Percentiles rank a stretch among this genome's conserved stretches.
phyloP scores from a whole-genome alignment of 306 rosid species.

The Cucurbita ficifolia region DNA sequence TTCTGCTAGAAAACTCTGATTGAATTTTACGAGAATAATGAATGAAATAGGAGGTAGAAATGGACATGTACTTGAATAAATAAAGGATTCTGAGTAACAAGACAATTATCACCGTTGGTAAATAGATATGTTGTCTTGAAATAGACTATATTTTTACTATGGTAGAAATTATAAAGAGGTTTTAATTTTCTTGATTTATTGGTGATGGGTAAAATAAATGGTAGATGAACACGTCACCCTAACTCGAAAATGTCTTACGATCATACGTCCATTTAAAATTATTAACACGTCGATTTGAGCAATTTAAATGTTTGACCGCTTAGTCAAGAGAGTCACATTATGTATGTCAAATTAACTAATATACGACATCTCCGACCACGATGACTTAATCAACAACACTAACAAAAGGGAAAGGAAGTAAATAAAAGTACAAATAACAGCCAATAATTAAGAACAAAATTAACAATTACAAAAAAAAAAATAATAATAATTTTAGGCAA shows the following conservation, averaged over 20 bases:
- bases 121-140: neutral
- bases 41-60: no score
- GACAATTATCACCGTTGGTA: no score
- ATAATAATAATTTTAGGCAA: neutral
- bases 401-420: neutral
- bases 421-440: neutral
- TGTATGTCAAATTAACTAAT: neutral
- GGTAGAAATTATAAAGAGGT: neutral
- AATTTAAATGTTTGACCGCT: no score
- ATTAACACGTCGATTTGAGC: no score
- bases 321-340: neutral
- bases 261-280: neutral
- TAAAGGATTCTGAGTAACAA: no score
- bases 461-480: neutral
- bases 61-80: no score
- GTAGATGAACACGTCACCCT: neutral
- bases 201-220: neutral
- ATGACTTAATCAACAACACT: neutral
- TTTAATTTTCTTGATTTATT: neutral
- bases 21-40: no score
- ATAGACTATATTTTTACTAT: no score
- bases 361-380: neutral
- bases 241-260: neutral
- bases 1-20: no score
- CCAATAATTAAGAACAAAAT: neutral